Evolutionary conservation across 352 stramenopile genomes (phyloP).

Genomic region (Halophytophthora polymorphica): DNA sequence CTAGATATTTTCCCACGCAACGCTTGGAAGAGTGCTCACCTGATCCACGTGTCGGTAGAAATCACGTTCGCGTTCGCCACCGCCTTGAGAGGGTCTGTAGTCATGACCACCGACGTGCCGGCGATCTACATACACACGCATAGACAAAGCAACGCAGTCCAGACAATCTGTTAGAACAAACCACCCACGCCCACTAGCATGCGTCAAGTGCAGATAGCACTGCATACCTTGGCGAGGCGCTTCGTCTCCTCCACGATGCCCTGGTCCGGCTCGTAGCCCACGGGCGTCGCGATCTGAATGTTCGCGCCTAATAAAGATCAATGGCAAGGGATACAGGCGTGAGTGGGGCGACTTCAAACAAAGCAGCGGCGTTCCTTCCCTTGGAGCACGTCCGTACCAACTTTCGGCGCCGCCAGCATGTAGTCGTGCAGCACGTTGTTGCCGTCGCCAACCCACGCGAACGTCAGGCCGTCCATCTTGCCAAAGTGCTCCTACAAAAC

Average conservation of each 20-base stretch:
- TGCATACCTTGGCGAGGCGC: conserved; percentile 61
- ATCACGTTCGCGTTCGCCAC: conserved; percentile 94
- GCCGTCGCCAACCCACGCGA: conserved; percentile 97
- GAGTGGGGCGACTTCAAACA: background rate
- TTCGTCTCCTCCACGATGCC: conserved; percentile 90
- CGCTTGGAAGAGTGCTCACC: conserved; percentile 10
- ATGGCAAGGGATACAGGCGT: background rate
- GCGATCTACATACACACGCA: conserved; percentile 25
- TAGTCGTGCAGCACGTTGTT: conserved; percentile 98
- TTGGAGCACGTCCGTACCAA: conserved; percentile 44
- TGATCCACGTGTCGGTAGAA: conserved; percentile 97
- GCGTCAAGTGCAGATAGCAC: background rate
- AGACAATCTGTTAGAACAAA: background rate
- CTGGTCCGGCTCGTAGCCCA: conserved; percentile 90
- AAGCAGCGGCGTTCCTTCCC: background rate
- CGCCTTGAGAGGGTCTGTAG: conserved; percentile 90
- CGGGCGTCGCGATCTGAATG: conserved; percentile 93
- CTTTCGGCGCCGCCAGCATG: conserved; percentile 92
- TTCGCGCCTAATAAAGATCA: conserved; percentile 54
- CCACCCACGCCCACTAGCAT: background rate
- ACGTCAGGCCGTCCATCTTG: conserved; percentile 85
- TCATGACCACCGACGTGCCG: conserved; percentile 76
- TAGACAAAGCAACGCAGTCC: background rate
- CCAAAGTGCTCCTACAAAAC: conserved; percentile 78
- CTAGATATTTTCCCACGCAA: background rate